These are phyloP conservation scores for Eucalyptus lansdowneana DNA, from an alignment of 345 rosid species.

Conservation along the genomic window DNA sequence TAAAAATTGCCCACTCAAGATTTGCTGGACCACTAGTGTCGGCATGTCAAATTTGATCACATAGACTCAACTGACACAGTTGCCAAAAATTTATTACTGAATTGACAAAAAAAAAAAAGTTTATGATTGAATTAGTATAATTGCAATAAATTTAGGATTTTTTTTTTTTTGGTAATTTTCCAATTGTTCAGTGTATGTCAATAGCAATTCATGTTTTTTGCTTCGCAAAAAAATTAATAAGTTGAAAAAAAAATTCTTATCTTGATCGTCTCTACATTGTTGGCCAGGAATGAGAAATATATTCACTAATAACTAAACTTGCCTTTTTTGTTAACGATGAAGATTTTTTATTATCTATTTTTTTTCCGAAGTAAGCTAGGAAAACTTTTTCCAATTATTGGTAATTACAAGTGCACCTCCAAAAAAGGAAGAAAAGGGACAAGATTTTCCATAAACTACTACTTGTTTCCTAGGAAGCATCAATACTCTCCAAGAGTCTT, in stretches of 20 bases:
- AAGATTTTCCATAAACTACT: not conserved
- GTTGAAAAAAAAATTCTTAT: not conserved
- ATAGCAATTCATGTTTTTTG: not conserved
- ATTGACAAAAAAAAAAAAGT: too few species aligned
- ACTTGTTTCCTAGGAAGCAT: too few species aligned
- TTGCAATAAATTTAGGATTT: fast-evolving
- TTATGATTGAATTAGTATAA: fast-evolving
- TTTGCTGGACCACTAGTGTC: too few species aligned
- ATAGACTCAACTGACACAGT: fast-evolving
- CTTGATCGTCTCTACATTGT: not conserved
- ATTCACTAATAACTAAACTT: not conserved
- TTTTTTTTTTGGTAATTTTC: too few species aligned
- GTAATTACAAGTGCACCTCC: not conserved
- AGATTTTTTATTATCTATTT: not conserved
- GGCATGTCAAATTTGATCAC: fast-evolving
- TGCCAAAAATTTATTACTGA: fast-evolving
- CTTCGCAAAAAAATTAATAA: fast-evolving
- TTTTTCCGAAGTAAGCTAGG: not conserved
- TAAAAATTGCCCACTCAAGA: too few species aligned
- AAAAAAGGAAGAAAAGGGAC: not conserved
- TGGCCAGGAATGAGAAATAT: not conserved
- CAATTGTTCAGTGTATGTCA: fast-evolving
- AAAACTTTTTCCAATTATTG: not conserved
- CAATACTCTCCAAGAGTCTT: too few species aligned
- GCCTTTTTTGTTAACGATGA: not conserved